These are phyloP conservation scores for Alloteropsis angusta DNA, from an alignment of 202 grass and related monocot genomes.

Conservation along the genomic window DNA sequence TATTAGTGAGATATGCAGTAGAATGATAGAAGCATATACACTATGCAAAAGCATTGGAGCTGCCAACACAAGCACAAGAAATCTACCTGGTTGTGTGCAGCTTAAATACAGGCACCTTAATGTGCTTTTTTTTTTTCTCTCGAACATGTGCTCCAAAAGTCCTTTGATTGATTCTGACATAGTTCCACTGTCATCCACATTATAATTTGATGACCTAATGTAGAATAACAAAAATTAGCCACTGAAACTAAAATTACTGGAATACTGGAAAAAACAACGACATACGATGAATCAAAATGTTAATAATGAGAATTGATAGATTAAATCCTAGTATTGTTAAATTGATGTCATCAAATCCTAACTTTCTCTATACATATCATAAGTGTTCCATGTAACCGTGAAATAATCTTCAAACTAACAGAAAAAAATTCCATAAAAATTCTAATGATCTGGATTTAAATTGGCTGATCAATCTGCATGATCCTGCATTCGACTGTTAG, in stretches of 20 bases:
- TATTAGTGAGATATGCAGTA: constrained; percentile 3
- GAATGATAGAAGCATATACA: constrained; percentile 1
- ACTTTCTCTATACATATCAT: neutral
- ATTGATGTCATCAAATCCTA: neutral
- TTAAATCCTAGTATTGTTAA: neutral
- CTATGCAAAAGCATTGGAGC: neutral
- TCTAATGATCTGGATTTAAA: neutral
- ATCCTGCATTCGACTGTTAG: constrained; percentile 13
- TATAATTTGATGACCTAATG: constrained; percentile 8
- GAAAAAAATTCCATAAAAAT: constrained; percentile 19
- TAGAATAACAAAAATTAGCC: constrained; percentile 19
- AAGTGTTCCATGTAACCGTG: neutral
- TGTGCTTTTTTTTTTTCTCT: too few species aligned
- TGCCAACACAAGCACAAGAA: constrained; percentile 11
- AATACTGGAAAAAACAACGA: neutral
- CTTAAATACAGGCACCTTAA: neutral
- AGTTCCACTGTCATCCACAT: neutral
- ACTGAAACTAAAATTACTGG: constrained; percentile 3
- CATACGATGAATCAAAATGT: neutral
- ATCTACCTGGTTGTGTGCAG: constrained; percentile 6
- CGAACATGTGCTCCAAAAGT: neutral
- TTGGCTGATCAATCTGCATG: neutral
- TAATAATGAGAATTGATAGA: neutral
- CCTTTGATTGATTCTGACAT: neutral
- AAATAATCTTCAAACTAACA: neutral